Base-by-base conservation (phyloP, 306 rosid genomes). In the Astragalus glycyphyllos region DNA sequence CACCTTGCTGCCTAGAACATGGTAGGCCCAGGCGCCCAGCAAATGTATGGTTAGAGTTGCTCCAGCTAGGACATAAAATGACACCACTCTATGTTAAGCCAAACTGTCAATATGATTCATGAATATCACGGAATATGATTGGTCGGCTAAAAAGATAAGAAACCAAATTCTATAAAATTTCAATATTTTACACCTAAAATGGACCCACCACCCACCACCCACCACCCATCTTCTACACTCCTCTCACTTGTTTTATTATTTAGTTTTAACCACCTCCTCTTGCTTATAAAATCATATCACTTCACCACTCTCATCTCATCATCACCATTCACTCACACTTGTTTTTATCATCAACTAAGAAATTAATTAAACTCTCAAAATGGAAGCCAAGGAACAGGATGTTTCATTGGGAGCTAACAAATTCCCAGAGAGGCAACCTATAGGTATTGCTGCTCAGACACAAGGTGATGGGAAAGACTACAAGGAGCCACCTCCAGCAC, bases 381-480 rank as follows among this genome's bases (percentile, higher is more conserved):
- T 92, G 98, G 96, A 92, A 57, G 96, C 75, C 0, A 92, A 90
- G 79, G 98, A 92, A 71, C 85, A 92, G 65, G 98, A 92, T 67
- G 96, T 92, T 0, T 76, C 76, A 0, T 45, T 92, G 68, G 98
- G 96, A 75, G 98, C 98, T 4, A 92, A 90, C 96, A 92, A 83
- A 85, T 92, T 66, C 81, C 46, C 90, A 3, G 98, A 92, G 88
- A 88, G 96, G 80, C 98, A 92, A 77, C 98, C 85, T 0, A 73
- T 82, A 3, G 85, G 85, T 4, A 82, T 61, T 11, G 80, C 85
- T 8, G 85, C 85, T 4, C 98, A 92, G 76, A 86, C 45, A 84
- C 92, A 84, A 6, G 88, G 85, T 12, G 98, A 80, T 0, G 82
- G 74, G 0, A 92, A 86, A 81, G 98, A 92, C 85, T 92, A 92